A percentile compares a stretch with the other conserved stretches of the same genome.
These are phyloP conservation scores for Graphilbum sp. DNA, from an alignment of 2,329 filamentous ascomycete genomes.

Conservation along the genomic window DNA sequence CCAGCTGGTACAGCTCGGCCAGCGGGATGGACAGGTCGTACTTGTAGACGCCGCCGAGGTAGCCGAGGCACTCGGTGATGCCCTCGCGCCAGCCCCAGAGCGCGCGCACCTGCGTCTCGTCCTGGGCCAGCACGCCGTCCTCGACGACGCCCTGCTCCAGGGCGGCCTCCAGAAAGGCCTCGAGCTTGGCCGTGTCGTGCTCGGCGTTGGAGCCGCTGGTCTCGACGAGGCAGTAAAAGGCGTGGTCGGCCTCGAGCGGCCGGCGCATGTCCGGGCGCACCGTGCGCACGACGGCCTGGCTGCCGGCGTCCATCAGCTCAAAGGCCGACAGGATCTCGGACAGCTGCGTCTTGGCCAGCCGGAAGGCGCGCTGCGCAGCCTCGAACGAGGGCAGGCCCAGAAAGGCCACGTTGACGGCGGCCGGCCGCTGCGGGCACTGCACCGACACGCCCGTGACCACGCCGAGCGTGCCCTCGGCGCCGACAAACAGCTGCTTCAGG, in stretches of 20 bases:
- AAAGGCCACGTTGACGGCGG: conserved; percentile 86
- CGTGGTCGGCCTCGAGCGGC: conserved; percentile 68
- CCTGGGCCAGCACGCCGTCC: conserved; percentile 83
- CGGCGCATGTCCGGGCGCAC: conserved; percentile 58
- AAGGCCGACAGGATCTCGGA: conserved; percentile 95
- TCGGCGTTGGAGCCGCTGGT: conserved; percentile 90
- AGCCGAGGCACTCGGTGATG: conserved; percentile 74
- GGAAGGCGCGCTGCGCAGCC: conserved; percentile 71
- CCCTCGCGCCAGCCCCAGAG: conserved; percentile 92
- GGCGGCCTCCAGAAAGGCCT: conserved; percentile 73
- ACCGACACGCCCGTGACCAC: conserved; percentile 86
- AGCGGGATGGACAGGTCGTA: conserved; percentile 95
- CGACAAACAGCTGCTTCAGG: conserved; percentile 91
- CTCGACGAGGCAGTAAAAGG: conserved; percentile 94
- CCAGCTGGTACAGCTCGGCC: conserved; percentile 69
- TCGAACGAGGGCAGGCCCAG: conserved; percentile 85
- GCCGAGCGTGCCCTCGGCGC: conserved; percentile 85
- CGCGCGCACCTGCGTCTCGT: conserved; percentile 72
- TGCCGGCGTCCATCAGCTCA: conserved; percentile 84
- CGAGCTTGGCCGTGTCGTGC: conserved; percentile 84
- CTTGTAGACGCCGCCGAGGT: conserved; percentile 94
- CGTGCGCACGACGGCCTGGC: conserved; percentile 58
- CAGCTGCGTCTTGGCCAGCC: conserved; percentile 75
- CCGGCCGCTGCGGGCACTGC: conserved; percentile 71
- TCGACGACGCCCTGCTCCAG: conserved; percentile 75